These are phyloP conservation scores for Panicum virgatum DNA, from an alignment of 202 grass and related monocot genomes.

Conservation along the genomic window DNA sequence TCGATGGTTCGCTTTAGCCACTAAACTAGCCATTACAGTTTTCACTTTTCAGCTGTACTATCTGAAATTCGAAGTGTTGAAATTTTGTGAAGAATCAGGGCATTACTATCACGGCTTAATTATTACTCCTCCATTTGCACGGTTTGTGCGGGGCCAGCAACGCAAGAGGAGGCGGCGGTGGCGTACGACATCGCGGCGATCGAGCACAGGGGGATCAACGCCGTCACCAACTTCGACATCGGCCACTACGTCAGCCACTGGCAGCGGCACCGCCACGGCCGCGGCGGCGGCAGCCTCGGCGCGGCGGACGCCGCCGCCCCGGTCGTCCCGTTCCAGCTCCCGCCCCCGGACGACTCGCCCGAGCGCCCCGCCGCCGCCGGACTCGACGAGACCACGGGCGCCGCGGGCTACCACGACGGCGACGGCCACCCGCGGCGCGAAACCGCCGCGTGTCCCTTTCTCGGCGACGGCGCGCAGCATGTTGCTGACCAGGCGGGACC, in stretches of 20 bases:
- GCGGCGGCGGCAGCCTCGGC: background rate
- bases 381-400: background rate
- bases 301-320: background rate
- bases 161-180: constrained; percentile 67
- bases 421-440: background rate
- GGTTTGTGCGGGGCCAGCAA: constrained; percentile 29
- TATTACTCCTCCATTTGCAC: background rate
- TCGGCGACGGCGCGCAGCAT: background rate
- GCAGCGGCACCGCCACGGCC: background rate
- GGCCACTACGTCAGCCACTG: constrained; percentile 48
- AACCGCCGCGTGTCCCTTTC: background rate
- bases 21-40: background rate
- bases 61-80: background rate
- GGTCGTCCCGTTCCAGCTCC: background rate
- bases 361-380: background rate
- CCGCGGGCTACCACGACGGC: background rate
- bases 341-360: background rate
- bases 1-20: background rate
- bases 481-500: background rate
- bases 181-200: constrained; percentile 76
- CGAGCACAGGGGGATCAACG: constrained; percentile 60
- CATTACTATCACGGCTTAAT: background rate
- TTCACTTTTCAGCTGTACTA: background rate
- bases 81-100: background rate
- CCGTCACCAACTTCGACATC: constrained; percentile 76